Evolutionary conservation across 2,329 filamentous ascomycete species (phyloP).

Genomic region (Tothia fuscella): DNA sequence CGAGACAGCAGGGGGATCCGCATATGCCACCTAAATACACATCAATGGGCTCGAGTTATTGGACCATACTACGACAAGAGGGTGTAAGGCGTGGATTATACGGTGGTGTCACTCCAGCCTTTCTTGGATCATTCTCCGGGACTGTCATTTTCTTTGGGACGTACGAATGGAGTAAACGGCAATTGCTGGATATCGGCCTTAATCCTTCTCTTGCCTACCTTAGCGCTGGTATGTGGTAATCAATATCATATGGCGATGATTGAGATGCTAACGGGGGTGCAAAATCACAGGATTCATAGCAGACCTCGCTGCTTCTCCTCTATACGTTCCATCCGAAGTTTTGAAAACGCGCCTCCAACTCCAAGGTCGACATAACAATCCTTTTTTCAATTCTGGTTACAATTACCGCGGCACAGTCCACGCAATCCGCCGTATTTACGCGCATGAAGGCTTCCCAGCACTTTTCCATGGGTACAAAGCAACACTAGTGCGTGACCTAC

Average conservation of each 20-base stretch:
- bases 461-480: slow-evolving; percentile 97
- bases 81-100: slow-evolving; percentile 78
- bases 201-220: slow-evolving; percentile 79
- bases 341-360: slow-evolving; percentile 94
- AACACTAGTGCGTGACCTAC: slow-evolving; percentile 84
- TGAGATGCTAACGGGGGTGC: too few species aligned
- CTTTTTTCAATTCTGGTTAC: slow-evolving; percentile 85
- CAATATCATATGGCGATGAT: too few species aligned
- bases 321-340: slow-evolving; percentile 96
- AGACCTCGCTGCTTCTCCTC: slow-evolving; percentile 78
- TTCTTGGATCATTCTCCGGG: slow-evolving; percentile 84
- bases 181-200: slow-evolving; percentile 73
- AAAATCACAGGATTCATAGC: slow-evolving; percentile 75
- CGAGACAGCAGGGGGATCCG: slow-evolving; percentile 90
- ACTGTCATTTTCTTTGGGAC: slow-evolving; percentile 93
- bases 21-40: slow-evolving; percentile 87
- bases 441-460: slow-evolving; percentile 68
- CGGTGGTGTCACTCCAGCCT: slow-evolving; percentile 82
- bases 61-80: slow-evolving; percentile 87
- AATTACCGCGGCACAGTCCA: slow-evolving; percentile 84
- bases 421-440: slow-evolving; percentile 73
- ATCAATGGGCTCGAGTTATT: slow-evolving; percentile 79
- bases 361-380: slow-evolving; percentile 91
- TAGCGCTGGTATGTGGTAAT: slow-evolving; percentile 55
- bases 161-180: slow-evolving; percentile 89